A percentile compares a stretch with the other conserved stretches of the same genome.
These are phyloP conservation scores for Solanum pimpinellifolium DNA, from an alignment of 257 asterid species.

Conservation along the genomic window DNA sequence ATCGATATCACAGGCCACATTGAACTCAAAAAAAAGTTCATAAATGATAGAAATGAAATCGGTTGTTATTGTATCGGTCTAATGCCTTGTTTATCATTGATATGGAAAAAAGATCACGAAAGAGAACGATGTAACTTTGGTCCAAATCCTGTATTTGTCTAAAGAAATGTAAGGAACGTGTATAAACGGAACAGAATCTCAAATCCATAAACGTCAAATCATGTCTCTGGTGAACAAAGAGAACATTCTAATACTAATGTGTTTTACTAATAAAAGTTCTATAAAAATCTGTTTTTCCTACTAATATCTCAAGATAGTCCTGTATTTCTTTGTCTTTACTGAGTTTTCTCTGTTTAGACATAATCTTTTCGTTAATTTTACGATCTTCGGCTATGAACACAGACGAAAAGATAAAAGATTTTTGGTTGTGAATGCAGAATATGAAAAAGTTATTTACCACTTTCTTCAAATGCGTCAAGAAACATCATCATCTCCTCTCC, in stretches of 20 bases:
- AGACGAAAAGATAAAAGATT: neutral
- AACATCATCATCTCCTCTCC: slow-evolving; percentile 99
- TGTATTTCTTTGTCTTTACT: neutral
- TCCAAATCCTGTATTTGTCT: neutral
- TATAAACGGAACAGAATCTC: neutral
- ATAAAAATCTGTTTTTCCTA: neutral
- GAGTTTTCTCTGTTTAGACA: neutral
- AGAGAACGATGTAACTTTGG: neutral
- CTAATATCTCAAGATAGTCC: neutral
- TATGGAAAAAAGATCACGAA: neutral
- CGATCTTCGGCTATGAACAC: neutral
- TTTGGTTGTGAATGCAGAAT: neutral
- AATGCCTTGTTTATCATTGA: neutral
- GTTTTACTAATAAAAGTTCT: neutral
- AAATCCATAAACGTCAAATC: neutral
- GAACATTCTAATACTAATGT: neutral
- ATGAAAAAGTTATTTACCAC: slow-evolving; percentile 31
- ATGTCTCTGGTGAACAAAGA: neutral
- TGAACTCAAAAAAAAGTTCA: neutral
- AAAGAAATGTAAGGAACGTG: neutral
- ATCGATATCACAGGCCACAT: neutral
- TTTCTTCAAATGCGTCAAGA: slow-evolving; percentile 76
- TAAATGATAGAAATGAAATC: neutral
- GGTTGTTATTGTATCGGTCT: neutral
- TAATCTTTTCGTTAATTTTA: neutral